Percentiles rank a stretch among this genome's conserved stretches.
Evolutionary conservation across 2,329 filamentous ascomycete genomes (phyloP).

Genomic region (Zopfia rhizophila): DNA sequence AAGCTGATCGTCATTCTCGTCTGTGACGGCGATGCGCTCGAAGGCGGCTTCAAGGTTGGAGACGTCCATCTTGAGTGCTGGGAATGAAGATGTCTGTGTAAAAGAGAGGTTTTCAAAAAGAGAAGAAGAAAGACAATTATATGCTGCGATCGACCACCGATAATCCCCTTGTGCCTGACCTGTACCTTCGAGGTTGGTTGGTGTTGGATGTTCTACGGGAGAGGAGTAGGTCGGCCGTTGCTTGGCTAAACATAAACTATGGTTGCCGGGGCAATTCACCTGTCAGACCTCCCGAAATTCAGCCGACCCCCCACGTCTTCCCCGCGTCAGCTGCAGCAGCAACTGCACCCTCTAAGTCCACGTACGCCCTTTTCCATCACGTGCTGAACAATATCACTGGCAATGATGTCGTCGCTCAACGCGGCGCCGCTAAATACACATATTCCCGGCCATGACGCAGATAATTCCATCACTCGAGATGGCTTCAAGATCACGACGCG

Average conservation of each 20-base stretch:
- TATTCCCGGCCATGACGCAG: conserved; percentile 42
- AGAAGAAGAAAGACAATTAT: conserved; percentile 19
- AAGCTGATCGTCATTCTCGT: conserved; percentile 77
- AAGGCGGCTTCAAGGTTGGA: conserved; percentile 86
- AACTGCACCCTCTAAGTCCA: conserved; percentile 19
- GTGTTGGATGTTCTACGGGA: conserved; percentile 12
- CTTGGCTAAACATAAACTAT: conserved; percentile 22
- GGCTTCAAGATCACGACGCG: conserved; percentile 81
- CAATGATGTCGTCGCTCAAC: conserved; percentile 41
- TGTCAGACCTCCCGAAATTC: background rate
- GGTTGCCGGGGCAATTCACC: conserved; percentile 27
- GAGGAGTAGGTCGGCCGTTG: conserved; percentile 8
- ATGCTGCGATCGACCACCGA: conserved; percentile 19
- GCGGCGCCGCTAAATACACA: conserved; percentile 45
- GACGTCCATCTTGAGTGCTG: conserved; percentile 68
- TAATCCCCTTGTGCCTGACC: conserved; percentile 4
- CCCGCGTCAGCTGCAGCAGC: conserved; percentile 8
- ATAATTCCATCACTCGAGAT: conserved; percentile 48
- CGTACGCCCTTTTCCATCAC: conserved; percentile 1
- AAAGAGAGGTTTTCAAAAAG: conserved; percentile 23
- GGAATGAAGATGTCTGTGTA: conserved; percentile 18
- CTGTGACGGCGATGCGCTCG: conserved; percentile 87
- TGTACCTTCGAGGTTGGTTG: conserved; percentile 2
- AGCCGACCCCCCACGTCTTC: conserved; percentile 1
- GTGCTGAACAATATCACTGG: conserved; percentile 4